A percentile compares a stretch with the other conserved stretches of the same genome.
These are phyloP conservation scores for Puccinia horiana DNA, from an alignment of 1,284 basidiomycete species.

Conservation along the genomic window DNA sequence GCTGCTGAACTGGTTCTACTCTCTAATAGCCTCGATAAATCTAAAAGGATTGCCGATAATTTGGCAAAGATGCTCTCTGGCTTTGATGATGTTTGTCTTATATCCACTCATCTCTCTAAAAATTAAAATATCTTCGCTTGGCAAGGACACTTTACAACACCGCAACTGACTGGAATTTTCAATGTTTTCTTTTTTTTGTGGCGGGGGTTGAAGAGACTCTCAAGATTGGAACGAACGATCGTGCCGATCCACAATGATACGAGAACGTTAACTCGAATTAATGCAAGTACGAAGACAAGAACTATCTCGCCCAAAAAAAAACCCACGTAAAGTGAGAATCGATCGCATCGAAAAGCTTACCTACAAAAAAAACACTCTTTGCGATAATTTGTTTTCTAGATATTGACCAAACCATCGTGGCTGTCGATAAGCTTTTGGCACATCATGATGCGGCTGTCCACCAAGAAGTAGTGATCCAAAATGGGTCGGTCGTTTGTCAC, in stretches of 20 bases:
- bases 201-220: constrained; percentile 29
- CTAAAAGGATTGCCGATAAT: constrained; percentile 32
- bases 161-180: not conserved
- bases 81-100: constrained; percentile 41
- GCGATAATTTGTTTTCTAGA: constrained; percentile 26
- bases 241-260: constrained; percentile 42
- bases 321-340: not conserved
- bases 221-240: constrained; percentile 32
- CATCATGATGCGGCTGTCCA: constrained; percentile 43
- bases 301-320: not conserved
- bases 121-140: too few species aligned
- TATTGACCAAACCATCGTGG: constrained; percentile 30
- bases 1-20: constrained; percentile 46
- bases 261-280: constrained; percentile 28
- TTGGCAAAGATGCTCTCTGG: constrained; percentile 32
- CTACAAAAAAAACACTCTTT: not conserved
- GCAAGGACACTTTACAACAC: too few species aligned
- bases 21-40: constrained; percentile 27
- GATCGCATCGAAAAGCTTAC: not conserved
- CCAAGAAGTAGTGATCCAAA: constrained; percentile 41
- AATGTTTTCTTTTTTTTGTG: too few species aligned
- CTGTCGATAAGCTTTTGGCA: constrained; percentile 28
- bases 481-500: constrained; percentile 15
- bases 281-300: constrained; percentile 27
- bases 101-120: not conserved